Evolutionary conservation across 768 basidiomycete species (phyloP).

Genomic region (Porphyrellus cyaneotinctus): DNA sequence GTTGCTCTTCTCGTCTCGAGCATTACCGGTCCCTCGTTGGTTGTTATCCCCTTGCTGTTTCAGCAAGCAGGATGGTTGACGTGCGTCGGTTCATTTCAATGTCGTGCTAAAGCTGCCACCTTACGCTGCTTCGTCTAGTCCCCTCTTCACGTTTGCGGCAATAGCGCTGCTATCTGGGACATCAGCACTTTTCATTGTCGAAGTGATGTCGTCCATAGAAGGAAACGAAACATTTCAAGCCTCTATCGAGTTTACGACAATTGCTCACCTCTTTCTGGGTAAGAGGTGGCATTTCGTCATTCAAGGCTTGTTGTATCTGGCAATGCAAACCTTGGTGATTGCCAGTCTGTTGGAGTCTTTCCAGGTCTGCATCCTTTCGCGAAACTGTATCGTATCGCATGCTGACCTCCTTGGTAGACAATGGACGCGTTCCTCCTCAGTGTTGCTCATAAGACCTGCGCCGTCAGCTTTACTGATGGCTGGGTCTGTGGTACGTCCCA

Average conservation of each 20-base stretch:
- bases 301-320: slow-evolving; percentile 19
- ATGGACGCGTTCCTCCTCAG: slow-evolving; percentile 24
- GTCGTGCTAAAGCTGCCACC: neutral
- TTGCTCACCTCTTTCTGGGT: slow-evolving; percentile 24
- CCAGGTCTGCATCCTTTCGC: slow-evolving; percentile 9
- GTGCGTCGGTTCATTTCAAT: slow-evolving; percentile 5
- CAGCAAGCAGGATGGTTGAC: slow-evolving; percentile 28
- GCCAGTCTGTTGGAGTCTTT: slow-evolving; percentile 25
- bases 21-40: slow-evolving; percentile 22
- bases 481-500: slow-evolving; percentile 19
- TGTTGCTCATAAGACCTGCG: slow-evolving; percentile 25
- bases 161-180: slow-evolving; percentile 20
- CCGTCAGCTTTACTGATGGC: slow-evolving; percentile 21
- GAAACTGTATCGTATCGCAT: neutral
- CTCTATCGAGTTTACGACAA: slow-evolving; percentile 25
- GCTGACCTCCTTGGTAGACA: slow-evolving; percentile 6
- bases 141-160: slow-evolving; percentile 12
- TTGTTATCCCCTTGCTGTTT: slow-evolving; percentile 20
- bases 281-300: slow-evolving; percentile 23
- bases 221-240: slow-evolving; percentile 23
- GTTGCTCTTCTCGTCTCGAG: slow-evolving; percentile 26
- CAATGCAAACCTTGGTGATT: slow-evolving; percentile 21
- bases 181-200: slow-evolving; percentile 19
- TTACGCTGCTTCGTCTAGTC: slow-evolving; percentile 2
- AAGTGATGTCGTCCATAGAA: slow-evolving; percentile 26